phyloP scores from a whole-genome alignment of 108 stramenopile species.

The Cyclotella baltica region DNA sequence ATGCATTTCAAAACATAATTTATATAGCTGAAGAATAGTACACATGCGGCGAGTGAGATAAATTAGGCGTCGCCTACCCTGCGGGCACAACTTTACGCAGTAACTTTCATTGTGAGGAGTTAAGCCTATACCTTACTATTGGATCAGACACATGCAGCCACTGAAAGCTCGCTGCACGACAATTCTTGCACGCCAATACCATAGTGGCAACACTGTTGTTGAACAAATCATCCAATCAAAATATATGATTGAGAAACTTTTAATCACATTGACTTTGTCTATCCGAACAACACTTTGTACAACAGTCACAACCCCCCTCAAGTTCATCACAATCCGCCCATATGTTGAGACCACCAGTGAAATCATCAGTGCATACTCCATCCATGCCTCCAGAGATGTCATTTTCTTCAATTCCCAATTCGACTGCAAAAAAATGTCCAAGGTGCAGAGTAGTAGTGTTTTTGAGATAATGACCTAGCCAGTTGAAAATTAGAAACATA shows the following conservation, averaged over 20 bases:
- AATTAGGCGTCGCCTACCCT: too few species aligned
- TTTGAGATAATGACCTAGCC: too few species aligned
- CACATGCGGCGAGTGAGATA: neutral
- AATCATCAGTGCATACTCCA: slow-evolving; percentile 14
- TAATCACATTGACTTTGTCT: slow-evolving; percentile 20
- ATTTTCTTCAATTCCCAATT: slow-evolving; percentile 49
- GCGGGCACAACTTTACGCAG: too few species aligned
- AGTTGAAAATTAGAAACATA: too few species aligned
- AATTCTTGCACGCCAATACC: neutral
- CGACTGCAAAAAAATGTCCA: slow-evolving; percentile 9
- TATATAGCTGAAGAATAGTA: too few species aligned
- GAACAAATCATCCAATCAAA: neutral
- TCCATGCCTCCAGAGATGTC: slow-evolving; percentile 40
- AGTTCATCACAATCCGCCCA: slow-evolving; percentile 50
- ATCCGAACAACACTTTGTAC: slow-evolving; percentile 44
- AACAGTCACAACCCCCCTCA: slow-evolving; percentile 43
- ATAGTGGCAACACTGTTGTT: neutral
- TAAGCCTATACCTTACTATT: too few species aligned
- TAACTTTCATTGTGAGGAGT: too few species aligned
- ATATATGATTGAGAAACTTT: neutral
- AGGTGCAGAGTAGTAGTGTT: neutral
- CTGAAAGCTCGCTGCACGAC: too few species aligned
- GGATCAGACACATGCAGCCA: too few species aligned
- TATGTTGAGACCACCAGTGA: slow-evolving; percentile 12
- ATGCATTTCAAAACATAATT: neutral